Base-by-base conservation (phyloP, 441 rosid species). In the Euphorbia celastroides region DNA sequence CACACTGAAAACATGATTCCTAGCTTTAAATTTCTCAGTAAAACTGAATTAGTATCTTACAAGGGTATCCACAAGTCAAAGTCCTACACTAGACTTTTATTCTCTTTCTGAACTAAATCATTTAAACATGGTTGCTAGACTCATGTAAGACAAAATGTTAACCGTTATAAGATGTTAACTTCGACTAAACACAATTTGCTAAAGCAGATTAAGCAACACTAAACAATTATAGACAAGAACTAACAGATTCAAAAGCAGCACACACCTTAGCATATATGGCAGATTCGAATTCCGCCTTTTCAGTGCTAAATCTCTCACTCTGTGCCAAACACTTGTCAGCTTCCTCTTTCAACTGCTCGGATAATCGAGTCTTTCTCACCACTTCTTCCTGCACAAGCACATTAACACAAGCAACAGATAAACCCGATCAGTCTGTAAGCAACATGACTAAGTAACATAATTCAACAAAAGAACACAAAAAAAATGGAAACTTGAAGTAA, bases 241-340 rank as follows among this genome's bases (percentile, higher is more conserved):
- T 55, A 38, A 27, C 41, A 34, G n/a, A 1, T n/a, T 17, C n/a
- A 50, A 48, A 48, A 50, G 32, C 7, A 69, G 31, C 46, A 66
- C 77, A 22, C 44, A 77, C 97, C 90, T 93, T 90, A 38, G 88
- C 80, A 76, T 90, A 93, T 66, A 82, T 75, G 66, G 84, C 89
- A 67, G 81, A 76, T 75, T 90, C 94, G 71, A 90, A 90, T 66
- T 87, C 88, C 36, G 23, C 60, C 75, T 86, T 93, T 72, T 87
- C 93, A 23, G 62, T 70, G 74, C 74, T 70, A 70, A 82, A 71
- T 67, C 65, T 84, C 75, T 87, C 87, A 61, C 93, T 79, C 75
- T 93, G 97, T 0, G 72, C 80, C 67, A 90, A 71, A 57, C 96
- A 93, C 75, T 82, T 93, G 81, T 93, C 96, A 0, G 94, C 93